Conservation (phyloP, 306 rosid species). For the Cicer cuneatum region DNA sequence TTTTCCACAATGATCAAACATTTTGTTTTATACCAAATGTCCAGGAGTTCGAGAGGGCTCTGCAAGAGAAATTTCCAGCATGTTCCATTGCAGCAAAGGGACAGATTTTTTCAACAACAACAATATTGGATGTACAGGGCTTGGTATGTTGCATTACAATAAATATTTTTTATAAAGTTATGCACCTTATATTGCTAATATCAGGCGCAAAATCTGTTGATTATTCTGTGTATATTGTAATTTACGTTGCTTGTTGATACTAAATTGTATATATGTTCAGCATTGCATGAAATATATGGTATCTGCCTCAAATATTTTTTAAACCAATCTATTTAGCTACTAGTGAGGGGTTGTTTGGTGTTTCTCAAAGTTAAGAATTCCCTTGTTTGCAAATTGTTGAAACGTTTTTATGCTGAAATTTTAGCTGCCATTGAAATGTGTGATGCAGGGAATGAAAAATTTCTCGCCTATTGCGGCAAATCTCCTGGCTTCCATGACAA, state of each 20-base stretch:
- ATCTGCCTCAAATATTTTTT: neutral
- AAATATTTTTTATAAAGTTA: constrained; percentile 15
- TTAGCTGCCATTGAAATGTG: constrained; percentile 37
- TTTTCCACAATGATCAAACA: constrained; percentile 18
- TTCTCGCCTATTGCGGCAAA: constrained; percentile 80
- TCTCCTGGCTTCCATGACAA: constrained; percentile 79
- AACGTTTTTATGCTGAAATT: constrained; percentile 32
- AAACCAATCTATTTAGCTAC: constrained; percentile 8
- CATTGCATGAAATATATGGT: constrained; percentile 16
- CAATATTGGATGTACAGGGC: constrained; percentile 95
- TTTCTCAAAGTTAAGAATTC: constrained; percentile 3
- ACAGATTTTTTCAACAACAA: constrained; percentile 81
- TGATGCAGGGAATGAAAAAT: constrained; percentile 90
- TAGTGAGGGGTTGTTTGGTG: constrained; percentile 4
- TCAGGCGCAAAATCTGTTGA: constrained; percentile 7
- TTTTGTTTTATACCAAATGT: constrained; percentile 46
- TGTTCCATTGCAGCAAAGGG: constrained; percentile 93
- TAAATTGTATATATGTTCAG: constrained; percentile 15
- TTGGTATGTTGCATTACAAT: constrained; percentile 67
- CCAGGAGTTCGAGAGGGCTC: constrained; percentile 92
- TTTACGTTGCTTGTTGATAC: constrained; percentile 9
- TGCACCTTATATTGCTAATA: constrained; percentile 15
- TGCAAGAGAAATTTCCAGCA: constrained; percentile 90
- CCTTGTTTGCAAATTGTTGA: constrained; percentile 27
- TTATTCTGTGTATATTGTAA: constrained; percentile 11